A percentile compares a stretch with the other conserved stretches of the same genome.
These are phyloP conservation scores for Cryptococcus hybrid DNA, from an alignment of 1,284 basidiomycete species.

Conservation along the genomic window DNA sequence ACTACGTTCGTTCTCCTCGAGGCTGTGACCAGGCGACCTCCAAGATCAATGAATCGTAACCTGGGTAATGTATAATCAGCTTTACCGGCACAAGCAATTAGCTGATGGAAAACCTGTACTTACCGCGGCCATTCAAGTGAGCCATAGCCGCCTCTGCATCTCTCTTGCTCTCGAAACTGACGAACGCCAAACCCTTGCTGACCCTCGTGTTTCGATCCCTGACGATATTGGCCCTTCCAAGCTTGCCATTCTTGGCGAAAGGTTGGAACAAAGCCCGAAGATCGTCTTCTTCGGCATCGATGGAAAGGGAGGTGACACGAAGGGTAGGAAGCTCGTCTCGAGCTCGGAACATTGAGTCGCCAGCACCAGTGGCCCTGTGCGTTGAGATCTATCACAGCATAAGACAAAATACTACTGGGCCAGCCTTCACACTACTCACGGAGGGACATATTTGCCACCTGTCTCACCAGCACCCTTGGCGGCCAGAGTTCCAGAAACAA, in stretches of 20 bases:
- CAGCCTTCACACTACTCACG: slow-evolving; percentile 43
- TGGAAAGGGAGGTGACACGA: slow-evolving; percentile 94
- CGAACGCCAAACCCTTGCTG: slow-evolving; percentile 83
- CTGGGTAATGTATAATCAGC: slow-evolving; percentile 3
- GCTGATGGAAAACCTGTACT: slow-evolving; percentile 5
- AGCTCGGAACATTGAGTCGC: slow-evolving; percentile 71
- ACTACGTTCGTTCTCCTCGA: slow-evolving; percentile 28
- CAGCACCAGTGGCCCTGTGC: slow-evolving; percentile 56
- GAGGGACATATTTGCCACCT: slow-evolving; percentile 76
- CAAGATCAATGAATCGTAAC: slow-evolving; percentile 49
- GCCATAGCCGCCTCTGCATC: slow-evolving; percentile 85
- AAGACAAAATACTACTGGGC: background rate
- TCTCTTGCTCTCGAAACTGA: slow-evolving; percentile 83
- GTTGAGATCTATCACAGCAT: slow-evolving; percentile 23
- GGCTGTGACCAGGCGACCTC: slow-evolving; percentile 45
- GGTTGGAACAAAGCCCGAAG: slow-evolving; percentile 79
- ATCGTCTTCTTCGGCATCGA: slow-evolving; percentile 88
- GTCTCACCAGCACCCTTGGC: slow-evolving; percentile 21
- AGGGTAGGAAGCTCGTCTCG: slow-evolving; percentile 95
- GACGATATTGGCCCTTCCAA: slow-evolving; percentile 89
- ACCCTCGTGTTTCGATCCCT: slow-evolving; percentile 91
- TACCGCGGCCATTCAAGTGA: slow-evolving; percentile 86
- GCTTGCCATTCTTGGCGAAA: slow-evolving; percentile 75
- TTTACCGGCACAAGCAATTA: background rate
- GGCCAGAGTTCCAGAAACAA: slow-evolving; percentile 17